Conservation (phyloP, 2,329 filamentous ascomycete genomes). For the Fonsecaea multimorphosa region DNA sequence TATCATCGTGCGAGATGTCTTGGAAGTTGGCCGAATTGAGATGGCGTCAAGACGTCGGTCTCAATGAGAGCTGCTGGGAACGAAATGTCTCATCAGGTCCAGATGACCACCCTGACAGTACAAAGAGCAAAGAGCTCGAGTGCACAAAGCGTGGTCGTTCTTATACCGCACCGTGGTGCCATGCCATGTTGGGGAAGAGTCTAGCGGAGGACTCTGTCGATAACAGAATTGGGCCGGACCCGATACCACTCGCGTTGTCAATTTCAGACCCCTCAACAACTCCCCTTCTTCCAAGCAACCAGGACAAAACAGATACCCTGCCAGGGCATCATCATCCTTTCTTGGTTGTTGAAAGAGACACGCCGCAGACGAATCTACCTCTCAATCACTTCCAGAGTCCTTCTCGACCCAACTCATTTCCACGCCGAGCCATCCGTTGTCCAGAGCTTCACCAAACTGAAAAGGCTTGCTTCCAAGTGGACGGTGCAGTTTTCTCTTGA, state of each 20-base stretch:
- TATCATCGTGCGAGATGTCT: conserved; percentile 21
- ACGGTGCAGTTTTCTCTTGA: background rate
- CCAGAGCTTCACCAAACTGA: background rate
- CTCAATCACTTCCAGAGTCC: conserved; percentile 1
- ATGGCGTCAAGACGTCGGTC: conserved; percentile 34
- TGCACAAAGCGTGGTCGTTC: conserved; percentile 10
- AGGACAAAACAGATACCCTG: conserved; percentile 1
- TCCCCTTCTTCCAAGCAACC: conserved; percentile 21
- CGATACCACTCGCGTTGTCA: conserved; percentile 1
- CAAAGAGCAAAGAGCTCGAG: background rate
- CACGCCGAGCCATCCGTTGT: background rate
- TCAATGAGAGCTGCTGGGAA: conserved; percentile 25
- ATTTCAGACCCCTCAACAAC: conserved; percentile 20
- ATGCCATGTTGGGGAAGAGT: background rate
- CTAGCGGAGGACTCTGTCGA: background rate
- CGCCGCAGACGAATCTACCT: background rate
- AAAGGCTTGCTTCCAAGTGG: background rate
- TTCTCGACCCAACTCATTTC: conserved; percentile 9
- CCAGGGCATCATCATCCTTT: background rate
- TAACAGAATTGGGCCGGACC: conserved; percentile 16
- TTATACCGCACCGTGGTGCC: conserved; percentile 15
- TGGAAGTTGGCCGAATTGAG: conserved; percentile 36
- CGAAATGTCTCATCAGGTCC: conserved; percentile 6
- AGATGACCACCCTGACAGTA: background rate
- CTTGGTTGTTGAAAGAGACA: background rate